A percentile compares a stretch with the other conserved stretches of the same genome.
Conservation (phyloP, 805 yeast species). For the Spathaspora arborariae region DNA sequence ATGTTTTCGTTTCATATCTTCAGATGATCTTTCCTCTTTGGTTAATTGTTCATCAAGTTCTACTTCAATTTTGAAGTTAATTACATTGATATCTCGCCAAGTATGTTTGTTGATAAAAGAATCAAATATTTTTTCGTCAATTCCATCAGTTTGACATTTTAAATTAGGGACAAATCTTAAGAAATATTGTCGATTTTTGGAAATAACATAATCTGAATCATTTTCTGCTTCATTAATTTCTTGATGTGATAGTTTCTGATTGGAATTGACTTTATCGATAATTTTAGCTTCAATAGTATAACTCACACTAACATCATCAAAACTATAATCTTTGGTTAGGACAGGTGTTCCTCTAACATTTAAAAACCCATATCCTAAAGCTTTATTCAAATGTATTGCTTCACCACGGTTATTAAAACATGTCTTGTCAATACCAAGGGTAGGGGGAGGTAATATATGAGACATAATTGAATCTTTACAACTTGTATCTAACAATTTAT, state of each 20-base stretch:
- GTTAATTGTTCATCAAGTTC: conserved; percentile 33
- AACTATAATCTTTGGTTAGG: conserved; percentile 43
- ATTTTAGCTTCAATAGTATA: conserved; percentile 54
- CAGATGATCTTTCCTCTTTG: conserved; percentile 20
- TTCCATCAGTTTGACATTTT: conserved; percentile 25
- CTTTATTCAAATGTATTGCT: conserved; percentile 30
- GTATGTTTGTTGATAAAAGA: conserved; percentile 23
- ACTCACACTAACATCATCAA: conserved; percentile 43
- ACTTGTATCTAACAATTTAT: conserved; percentile 47
- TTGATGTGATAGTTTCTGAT: conserved; percentile 25
- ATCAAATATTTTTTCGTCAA: conserved; percentile 31
- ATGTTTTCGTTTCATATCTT: conserved; percentile 33
- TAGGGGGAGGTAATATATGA: conserved; percentile 42
- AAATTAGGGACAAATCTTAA: conserved; percentile 39
- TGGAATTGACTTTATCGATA: conserved; percentile 41
- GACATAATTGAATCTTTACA: conserved; percentile 43
- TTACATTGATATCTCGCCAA: conserved; percentile 28
- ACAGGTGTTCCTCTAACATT: conserved; percentile 52
- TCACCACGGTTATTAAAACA: conserved; percentile 34
- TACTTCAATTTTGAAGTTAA: conserved; percentile 28
- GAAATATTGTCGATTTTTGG: conserved; percentile 33
- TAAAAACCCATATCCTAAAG: conserved; percentile 54
- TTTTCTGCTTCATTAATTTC: conserved; percentile 34
- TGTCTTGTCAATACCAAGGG: conserved; percentile 37
- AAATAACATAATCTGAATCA: conserved; percentile 28